phyloP scores from a whole-genome alignment of 2,329 filamentous ascomycete genomes.

The Pezicula carpinea region DNA sequence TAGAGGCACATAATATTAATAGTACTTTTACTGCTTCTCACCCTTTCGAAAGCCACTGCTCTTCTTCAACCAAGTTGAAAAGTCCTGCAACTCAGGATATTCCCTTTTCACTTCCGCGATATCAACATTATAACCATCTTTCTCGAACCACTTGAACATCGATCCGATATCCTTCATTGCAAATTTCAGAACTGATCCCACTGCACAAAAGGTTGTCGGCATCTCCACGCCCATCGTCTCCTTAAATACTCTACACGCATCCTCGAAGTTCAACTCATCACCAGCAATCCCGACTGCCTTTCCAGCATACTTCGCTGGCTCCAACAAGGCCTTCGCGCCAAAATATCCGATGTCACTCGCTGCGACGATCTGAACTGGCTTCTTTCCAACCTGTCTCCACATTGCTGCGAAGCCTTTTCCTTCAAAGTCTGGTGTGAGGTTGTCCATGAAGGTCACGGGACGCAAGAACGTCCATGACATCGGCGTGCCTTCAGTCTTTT shows the following conservation, averaged over 20 bases:
- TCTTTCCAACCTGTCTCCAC: slow-evolving; percentile 24
- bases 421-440: slow-evolving; percentile 25
- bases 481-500: slow-evolving; percentile 26
- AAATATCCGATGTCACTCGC: slow-evolving; percentile 41
- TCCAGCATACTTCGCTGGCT: slow-evolving; percentile 34
- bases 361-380: slow-evolving; percentile 36
- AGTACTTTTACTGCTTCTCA: slow-evolving; percentile 1
- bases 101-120: slow-evolving; percentile 34
- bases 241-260: slow-evolving; percentile 28
- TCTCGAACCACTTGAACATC: slow-evolving; percentile 29
- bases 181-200: slow-evolving; percentile 20
- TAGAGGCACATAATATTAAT: too few species aligned
- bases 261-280: slow-evolving; percentile 37
- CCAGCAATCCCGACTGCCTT: slow-evolving; percentile 38
- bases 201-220: slow-evolving; percentile 23
- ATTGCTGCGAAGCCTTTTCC: slow-evolving; percentile 22
- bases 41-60: slow-evolving; percentile 22
- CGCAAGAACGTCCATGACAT: slow-evolving; percentile 55
- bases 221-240: slow-evolving; percentile 24
- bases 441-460: slow-evolving; percentile 53
- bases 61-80: slow-evolving; percentile 40
- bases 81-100: slow-evolving; percentile 38
- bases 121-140: slow-evolving; percentile 26
- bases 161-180: slow-evolving; percentile 22
- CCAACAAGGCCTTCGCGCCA: slow-evolving; percentile 37